Evolutionary conservation across 441 rosid genomes (phyloP).

Genomic region (Hura crepitans): DNA sequence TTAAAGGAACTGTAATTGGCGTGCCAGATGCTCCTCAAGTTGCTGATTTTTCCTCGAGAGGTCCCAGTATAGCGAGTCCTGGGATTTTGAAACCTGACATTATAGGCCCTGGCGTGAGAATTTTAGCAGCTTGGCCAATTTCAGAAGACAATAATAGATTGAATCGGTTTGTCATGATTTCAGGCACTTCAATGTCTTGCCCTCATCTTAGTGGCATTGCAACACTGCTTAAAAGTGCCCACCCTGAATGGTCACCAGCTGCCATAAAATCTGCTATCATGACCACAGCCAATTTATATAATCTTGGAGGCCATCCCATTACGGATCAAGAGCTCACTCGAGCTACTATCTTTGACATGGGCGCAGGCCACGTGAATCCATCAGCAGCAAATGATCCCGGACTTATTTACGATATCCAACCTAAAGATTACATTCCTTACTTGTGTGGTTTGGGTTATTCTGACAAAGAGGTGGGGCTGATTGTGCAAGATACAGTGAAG

Average conservation of each 20-base stretch:
- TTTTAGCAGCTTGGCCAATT: conserved; percentile 36
- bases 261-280: conserved; percentile 60
- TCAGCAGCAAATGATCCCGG: conserved; percentile 32
- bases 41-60: conserved; percentile 32
- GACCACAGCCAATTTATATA: conserved; percentile 39
- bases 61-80: conserved; percentile 26
- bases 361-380: conserved; percentile 42
- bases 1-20: conserved; percentile 31
- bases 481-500: conserved; percentile 16
- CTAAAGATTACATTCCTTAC: conserved; percentile 35
- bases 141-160: conserved; percentile 16
- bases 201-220: conserved; percentile 85
- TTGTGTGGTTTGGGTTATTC: conserved; percentile 34
- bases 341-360: conserved; percentile 28
- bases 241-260: conserved; percentile 63
- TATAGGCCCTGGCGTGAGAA: conserved; percentile 25
- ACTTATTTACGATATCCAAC: conserved; percentile 30
- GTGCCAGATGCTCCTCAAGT: conserved; percentile 27
- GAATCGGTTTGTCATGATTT: conserved; percentile 53
- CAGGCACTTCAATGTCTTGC: conserved; percentile 90
- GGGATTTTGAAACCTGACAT: conserved; percentile 26
- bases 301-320: conserved; percentile 21
- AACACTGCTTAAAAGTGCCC: conserved; percentile 62
- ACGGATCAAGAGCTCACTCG: conserved; percentile 16
- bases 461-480: conserved; percentile 12